Percentiles rank a stretch among this genome's conserved stretches.
phyloP scores from a whole-genome alignment of 208 protist genomes.

The Herpetomonas tarakana region DNA sequence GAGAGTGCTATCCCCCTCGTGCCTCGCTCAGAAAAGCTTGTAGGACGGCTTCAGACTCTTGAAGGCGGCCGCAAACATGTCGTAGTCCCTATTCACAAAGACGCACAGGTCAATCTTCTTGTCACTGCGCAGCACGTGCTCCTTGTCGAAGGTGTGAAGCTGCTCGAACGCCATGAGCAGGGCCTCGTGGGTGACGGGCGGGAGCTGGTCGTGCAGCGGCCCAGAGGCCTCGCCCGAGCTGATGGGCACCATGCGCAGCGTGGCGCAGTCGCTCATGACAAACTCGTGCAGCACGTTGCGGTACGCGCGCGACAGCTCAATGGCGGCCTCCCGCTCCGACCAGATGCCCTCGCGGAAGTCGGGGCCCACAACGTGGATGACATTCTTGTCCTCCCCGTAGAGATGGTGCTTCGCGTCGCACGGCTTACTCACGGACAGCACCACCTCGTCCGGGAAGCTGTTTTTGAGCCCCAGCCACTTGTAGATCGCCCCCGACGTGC shows the following conservation, averaged over 20 bases:
- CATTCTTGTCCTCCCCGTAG: slow-evolving; percentile 63
- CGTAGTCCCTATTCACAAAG: slow-evolving; percentile 86
- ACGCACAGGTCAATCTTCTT: slow-evolving; percentile 83
- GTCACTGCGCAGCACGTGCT: slow-evolving; percentile 66
- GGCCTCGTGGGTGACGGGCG: slow-evolving; percentile 64
- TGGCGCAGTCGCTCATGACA: slow-evolving; percentile 60
- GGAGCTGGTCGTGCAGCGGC: slow-evolving; percentile 72
- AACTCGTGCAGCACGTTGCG: slow-evolving; percentile 88
- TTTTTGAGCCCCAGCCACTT: slow-evolving; percentile 71
- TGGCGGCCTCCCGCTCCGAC: slow-evolving; percentile 74
- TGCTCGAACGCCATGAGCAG: slow-evolving; percentile 79
- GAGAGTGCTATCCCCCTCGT: background rate
- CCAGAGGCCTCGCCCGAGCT: slow-evolving; percentile 59
- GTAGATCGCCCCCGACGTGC: slow-evolving; percentile 83
- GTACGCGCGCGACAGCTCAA: slow-evolving; percentile 81
- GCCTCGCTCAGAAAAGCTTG: background rate
- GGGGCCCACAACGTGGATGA: slow-evolving; percentile 79
- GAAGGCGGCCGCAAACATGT: slow-evolving; percentile 78
- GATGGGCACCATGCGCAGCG: slow-evolving; percentile 76
- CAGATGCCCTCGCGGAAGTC: slow-evolving; percentile 82
- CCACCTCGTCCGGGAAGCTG: slow-evolving; percentile 67
- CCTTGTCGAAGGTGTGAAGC: slow-evolving; percentile 72
- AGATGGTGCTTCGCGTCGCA: slow-evolving; percentile 71
- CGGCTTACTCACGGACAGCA: slow-evolving; percentile 58
- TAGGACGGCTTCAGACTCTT: slow-evolving; percentile 27